Conservation (phyloP, 495 filamentous ascomycete species). For the Xeromyces bisporus region DNA sequence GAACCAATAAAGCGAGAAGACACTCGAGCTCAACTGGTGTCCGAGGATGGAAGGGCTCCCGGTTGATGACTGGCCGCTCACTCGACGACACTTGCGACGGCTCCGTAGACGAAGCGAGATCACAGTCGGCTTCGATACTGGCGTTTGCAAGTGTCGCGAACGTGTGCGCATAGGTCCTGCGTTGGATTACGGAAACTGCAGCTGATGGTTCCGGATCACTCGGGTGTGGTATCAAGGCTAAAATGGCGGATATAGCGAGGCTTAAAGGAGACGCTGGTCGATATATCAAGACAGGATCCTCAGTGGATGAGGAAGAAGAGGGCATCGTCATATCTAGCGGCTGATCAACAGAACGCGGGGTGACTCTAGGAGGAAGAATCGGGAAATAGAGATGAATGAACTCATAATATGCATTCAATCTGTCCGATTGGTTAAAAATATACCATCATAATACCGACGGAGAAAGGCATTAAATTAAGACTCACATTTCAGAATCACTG, state of each 20-base stretch:
- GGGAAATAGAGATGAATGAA: constrained; percentile 44
- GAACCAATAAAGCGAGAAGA: constrained; percentile 36
- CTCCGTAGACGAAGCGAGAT: constrained; percentile 36
- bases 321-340: constrained; percentile 27
- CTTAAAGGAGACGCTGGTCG: constrained; percentile 36
- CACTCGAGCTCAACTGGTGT: constrained; percentile 37
- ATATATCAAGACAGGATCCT: constrained; percentile 22
- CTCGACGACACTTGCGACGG: constrained; percentile 35
- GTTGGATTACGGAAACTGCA: constrained; percentile 26
- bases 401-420: constrained; percentile 43
- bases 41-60: constrained; percentile 33
- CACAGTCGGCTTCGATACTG: constrained; percentile 38
- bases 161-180: constrained; percentile 36
- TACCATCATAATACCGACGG: background rate
- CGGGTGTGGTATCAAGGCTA: constrained; percentile 38
- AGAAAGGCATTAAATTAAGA: background rate
- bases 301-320: constrained; percentile 25
- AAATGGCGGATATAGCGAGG: constrained; percentile 36
- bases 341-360: constrained; percentile 24
- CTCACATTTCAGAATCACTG: constrained; percentile 27
- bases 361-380: constrained; percentile 35
- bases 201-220: constrained; percentile 30
- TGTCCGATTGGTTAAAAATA: constrained; percentile 14
- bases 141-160: constrained; percentile 37
- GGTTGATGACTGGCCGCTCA: constrained; percentile 21